Evolutionary conservation across 2,329 filamentous ascomycete species (phyloP).

Genomic region (Neocatenulostroma microsporum): DNA sequence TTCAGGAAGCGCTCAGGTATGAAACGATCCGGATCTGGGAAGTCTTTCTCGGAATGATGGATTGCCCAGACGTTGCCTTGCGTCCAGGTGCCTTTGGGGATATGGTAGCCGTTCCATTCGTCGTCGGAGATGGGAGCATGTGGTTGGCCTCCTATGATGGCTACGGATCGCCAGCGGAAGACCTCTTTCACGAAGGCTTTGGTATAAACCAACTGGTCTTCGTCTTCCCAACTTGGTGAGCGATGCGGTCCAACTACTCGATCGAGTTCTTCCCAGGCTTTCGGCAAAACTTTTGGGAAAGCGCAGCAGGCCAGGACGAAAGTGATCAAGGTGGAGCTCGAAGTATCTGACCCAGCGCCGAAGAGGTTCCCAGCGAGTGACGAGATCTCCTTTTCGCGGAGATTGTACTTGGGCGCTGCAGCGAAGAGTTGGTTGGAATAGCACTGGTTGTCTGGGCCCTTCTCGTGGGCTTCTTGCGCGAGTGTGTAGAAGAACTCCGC

Average conservation of each 20-base stretch:
- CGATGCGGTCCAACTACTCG: conserved; percentile 27
- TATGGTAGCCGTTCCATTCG: conserved; percentile 20
- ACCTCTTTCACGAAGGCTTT: conserved; percentile 69
- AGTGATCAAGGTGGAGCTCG: conserved; percentile 40
- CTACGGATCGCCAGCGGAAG: conserved; percentile 66
- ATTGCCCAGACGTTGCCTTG: conserved; percentile 29
- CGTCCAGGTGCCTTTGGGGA: conserved; percentile 20
- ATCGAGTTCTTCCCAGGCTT: conserved; percentile 30
- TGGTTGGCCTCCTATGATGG: conserved; percentile 63
- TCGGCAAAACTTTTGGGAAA: conserved; percentile 37
- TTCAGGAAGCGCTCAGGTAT: conserved; percentile 36
- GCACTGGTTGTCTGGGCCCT: conserved; percentile 31
- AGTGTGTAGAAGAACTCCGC: conserved; percentile 48
- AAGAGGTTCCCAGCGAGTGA: conserved; percentile 40
- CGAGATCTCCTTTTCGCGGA: conserved; percentile 36
- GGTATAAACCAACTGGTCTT: conserved; percentile 65
- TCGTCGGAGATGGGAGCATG: conserved; percentile 23
- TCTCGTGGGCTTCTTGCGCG: conserved; percentile 43
- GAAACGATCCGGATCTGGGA: conserved; percentile 43
- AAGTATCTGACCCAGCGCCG: conserved; percentile 48
- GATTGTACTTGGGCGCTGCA: conserved; percentile 40
- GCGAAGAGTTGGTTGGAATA: conserved; percentile 44
- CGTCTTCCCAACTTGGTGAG: conserved; percentile 34
- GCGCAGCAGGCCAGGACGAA: conserved; percentile 44
- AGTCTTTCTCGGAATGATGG: conserved; percentile 44